These are phyloP conservation scores for Talaromyces sp. DNA, from an alignment of 2,329 filamentous ascomycete species.

Conservation along the genomic window DNA sequence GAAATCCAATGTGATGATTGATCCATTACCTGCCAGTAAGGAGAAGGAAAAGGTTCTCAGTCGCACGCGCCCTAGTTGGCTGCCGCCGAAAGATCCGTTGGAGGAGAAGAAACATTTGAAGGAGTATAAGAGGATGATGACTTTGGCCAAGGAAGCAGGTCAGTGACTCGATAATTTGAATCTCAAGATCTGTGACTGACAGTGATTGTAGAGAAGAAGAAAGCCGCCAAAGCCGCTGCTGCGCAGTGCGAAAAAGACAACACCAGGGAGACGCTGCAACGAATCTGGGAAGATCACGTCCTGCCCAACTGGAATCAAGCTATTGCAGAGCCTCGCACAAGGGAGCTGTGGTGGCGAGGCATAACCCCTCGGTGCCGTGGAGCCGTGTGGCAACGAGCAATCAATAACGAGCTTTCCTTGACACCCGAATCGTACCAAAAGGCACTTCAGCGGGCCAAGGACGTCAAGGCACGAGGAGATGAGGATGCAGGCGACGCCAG, in stretches of 20 bases:
- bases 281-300: slow-evolving; percentile 61
- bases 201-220: slow-evolving; percentile 45
- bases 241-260: slow-evolving; percentile 50
- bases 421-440: slow-evolving; percentile 55
- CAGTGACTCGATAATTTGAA: slow-evolving; percentile 23
- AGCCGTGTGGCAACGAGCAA: slow-evolving; percentile 56
- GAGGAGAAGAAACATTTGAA: slow-evolving; percentile 87
- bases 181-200: neutral
- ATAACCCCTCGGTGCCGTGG: slow-evolving; percentile 56
- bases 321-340: slow-evolving; percentile 52
- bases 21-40: slow-evolving; percentile 63
- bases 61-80: slow-evolving; percentile 66
- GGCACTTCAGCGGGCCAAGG: slow-evolving; percentile 54
- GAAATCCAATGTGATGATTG: slow-evolving; percentile 62
- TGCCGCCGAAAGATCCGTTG: slow-evolving; percentile 69
- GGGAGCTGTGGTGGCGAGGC: slow-evolving; percentile 64
- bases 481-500: slow-evolving; percentile 42
- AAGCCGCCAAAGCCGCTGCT: slow-evolving; percentile 46
- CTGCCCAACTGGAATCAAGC: slow-evolving; percentile 58
- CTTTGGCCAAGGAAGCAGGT: slow-evolving; percentile 57
- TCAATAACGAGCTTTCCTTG: slow-evolving; percentile 60
- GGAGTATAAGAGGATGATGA: slow-evolving; percentile 65
- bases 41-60: slow-evolving; percentile 63
- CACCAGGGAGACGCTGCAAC: slow-evolving; percentile 52
- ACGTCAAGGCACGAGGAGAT: slow-evolving; percentile 43